Percentiles rank a stretch among this genome's conserved stretches.
phyloP scores from a whole-genome alignment of 1,139 yeast species.

The Nakaseomyces sp. region DNA sequence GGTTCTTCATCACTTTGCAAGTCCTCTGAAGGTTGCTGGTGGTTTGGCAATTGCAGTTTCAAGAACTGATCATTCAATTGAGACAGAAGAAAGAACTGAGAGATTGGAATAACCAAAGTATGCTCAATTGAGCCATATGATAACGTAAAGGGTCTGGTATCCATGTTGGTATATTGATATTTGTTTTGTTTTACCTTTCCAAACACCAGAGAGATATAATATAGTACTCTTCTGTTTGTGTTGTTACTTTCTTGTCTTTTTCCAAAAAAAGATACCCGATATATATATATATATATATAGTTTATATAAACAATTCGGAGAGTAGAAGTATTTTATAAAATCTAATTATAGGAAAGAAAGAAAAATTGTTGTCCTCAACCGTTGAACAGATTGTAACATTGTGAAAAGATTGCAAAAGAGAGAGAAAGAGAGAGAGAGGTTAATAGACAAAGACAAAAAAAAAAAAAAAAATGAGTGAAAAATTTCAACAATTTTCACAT shows the following conservation, averaged over 20 bases:
- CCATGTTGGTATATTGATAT: constrained; percentile 11
- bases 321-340: too few relatives aligned
- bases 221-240: too few relatives aligned
- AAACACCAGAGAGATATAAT: too few relatives aligned
- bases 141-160: constrained; percentile 69
- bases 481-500: neutral
- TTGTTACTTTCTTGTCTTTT: neutral
- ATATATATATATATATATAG: too few relatives aligned
- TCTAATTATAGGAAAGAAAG: neutral
- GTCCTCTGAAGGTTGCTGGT: constrained; percentile 78
- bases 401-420: too few relatives aligned
- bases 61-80: constrained; percentile 82
- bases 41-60: constrained; percentile 37
- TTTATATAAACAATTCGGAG: too few relatives aligned
- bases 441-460: neutral
- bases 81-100: constrained; percentile 67
- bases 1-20: constrained; percentile 87
- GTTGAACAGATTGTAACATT: too few relatives aligned
- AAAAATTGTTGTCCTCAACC: neutral
- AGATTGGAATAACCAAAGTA: constrained; percentile 77
- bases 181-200: too few relatives aligned
- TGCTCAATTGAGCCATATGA: constrained; percentile 84
- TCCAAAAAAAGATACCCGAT: neutral
- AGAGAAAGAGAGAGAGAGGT: too few relatives aligned
- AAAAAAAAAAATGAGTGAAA: neutral